phyloP scores from a whole-genome alignment of 164 flowering plant species.

The Umbellularia californica region DNA sequence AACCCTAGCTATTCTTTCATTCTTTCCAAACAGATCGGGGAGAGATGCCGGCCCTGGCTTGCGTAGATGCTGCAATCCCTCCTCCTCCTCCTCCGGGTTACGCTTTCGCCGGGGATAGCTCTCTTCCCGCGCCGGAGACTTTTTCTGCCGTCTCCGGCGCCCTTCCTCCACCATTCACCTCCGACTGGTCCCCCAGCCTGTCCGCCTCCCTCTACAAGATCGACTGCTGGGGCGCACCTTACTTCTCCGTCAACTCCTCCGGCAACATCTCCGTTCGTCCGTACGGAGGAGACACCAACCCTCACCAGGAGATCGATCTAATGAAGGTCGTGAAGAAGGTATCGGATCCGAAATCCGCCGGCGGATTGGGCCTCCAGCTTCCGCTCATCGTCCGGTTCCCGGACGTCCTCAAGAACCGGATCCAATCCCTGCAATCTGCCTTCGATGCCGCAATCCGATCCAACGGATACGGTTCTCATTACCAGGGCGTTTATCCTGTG shows the following conservation, averaged over 20 bases:
- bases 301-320: slow-evolving; percentile 87
- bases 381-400: slow-evolving; percentile 85
- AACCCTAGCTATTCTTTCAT: slow-evolving; percentile 13
- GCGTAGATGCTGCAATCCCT: slow-evolving; percentile 51
- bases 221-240: slow-evolving; percentile 90
- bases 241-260: slow-evolving; percentile 70
- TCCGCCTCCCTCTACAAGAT: slow-evolving; percentile 71
- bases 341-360: slow-evolving; percentile 51
- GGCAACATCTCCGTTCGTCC: slow-evolving; percentile 78
- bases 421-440: slow-evolving; percentile 76
- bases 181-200: slow-evolving; percentile 62
- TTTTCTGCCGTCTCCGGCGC: slow-evolving; percentile 21
- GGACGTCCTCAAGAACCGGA: slow-evolving; percentile 73
- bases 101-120: slow-evolving; percentile 60
- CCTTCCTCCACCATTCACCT: slow-evolving; percentile 17
- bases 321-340: slow-evolving; percentile 83
- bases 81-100: slow-evolving; percentile 75
- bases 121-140: slow-evolving; percentile 49
- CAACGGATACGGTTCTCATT: slow-evolving; percentile 64
- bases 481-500: slow-evolving; percentile 97
- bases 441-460: slow-evolving; percentile 65
- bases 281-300: slow-evolving; percentile 52
- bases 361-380: slow-evolving; percentile 78
- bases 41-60: slow-evolving; percentile 95
- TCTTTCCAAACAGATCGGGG: slow-evolving; percentile 13